phyloP scores from a whole-genome alignment of 139 green algal genomes.

The Bryopsis sp. region DNA sequence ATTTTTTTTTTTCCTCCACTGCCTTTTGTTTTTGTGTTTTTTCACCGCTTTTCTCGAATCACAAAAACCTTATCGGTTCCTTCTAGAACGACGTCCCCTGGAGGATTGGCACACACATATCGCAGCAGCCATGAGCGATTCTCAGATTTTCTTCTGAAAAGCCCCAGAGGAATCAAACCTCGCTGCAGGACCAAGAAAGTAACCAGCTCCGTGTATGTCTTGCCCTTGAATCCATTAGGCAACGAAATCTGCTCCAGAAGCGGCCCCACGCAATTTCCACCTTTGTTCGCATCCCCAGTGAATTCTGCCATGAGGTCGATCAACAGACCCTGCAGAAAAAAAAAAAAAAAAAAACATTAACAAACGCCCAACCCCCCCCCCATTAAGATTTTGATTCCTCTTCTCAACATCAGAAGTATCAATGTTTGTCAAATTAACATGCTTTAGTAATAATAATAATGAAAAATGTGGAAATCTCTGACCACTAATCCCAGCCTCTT shows the following conservation, averaged over 20 bases:
- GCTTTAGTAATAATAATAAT: neutral
- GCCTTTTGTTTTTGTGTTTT: too few relatives aligned
- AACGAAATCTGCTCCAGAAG: constrained; percentile 49
- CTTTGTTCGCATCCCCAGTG: too few relatives aligned
- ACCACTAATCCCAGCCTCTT: neutral
- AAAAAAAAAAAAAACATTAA: too few relatives aligned
- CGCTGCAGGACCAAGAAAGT: constrained; percentile 24
- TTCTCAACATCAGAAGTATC: too few relatives aligned
- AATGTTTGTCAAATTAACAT: too few relatives aligned
- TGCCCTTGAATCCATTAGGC: constrained; percentile 32
- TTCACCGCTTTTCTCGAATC: too few relatives aligned
- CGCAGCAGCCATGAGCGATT: constrained; percentile 51
- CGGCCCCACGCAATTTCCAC: constrained; percentile 22
- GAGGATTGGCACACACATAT: constrained; percentile 55
- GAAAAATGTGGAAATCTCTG: neutral
- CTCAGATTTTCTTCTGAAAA: constrained; percentile 58
- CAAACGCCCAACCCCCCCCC: neutral
- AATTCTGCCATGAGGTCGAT: neutral
- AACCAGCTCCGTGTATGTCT: constrained; percentile 56
- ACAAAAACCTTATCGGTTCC: constrained; percentile 54
- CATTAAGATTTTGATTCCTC: too few relatives aligned
- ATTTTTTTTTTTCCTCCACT: too few relatives aligned
- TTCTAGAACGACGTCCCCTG: constrained; percentile 28
- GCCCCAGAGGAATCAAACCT: constrained; percentile 42
- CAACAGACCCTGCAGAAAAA: constrained; percentile 1